phyloP scores from a whole-genome alignment of 768 basidiomycete genomes.

The Multifurca ochricompacta region DNA sequence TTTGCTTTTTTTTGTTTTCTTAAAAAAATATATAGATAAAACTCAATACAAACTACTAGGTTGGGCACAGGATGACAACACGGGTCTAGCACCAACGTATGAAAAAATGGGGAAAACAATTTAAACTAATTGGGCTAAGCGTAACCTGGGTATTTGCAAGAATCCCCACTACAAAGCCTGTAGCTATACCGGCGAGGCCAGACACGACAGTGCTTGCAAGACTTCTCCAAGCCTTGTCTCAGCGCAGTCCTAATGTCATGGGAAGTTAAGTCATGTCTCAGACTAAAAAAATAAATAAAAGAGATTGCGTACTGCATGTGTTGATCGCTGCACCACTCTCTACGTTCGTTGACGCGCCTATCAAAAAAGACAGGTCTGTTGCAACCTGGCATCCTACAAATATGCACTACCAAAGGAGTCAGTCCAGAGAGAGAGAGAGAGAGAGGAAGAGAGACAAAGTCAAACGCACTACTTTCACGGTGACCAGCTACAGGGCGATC shows the following conservation, averaged over 20 bases:
- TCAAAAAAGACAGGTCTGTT: not conserved
- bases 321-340: constrained; percentile 6
- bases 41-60: too few relatives aligned
- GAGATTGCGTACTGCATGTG: not conserved
- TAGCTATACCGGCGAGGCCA: not conserved
- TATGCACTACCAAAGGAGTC: not conserved
- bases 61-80: too few relatives aligned
- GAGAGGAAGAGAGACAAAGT: not conserved
- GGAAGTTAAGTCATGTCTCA: not conserved
- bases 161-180: not conserved
- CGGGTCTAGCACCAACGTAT: too few relatives aligned
- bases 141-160: not conserved
- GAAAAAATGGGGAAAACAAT: not conserved
- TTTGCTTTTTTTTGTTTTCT: too few relatives aligned
- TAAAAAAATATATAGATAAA: too few relatives aligned
- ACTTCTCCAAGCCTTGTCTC: not conserved
- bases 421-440: not conserved
- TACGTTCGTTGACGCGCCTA: not conserved
- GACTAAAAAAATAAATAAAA: not conserved
- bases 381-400: not conserved
- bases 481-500: not conserved
- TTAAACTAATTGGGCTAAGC: not conserved
- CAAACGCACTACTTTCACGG: not conserved
- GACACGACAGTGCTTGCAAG: not conserved
- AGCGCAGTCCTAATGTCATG: not conserved